Evolutionary conservation across 768 basidiomycete genomes (phyloP).

Genomic region (Saitozyma sp.): DNA sequence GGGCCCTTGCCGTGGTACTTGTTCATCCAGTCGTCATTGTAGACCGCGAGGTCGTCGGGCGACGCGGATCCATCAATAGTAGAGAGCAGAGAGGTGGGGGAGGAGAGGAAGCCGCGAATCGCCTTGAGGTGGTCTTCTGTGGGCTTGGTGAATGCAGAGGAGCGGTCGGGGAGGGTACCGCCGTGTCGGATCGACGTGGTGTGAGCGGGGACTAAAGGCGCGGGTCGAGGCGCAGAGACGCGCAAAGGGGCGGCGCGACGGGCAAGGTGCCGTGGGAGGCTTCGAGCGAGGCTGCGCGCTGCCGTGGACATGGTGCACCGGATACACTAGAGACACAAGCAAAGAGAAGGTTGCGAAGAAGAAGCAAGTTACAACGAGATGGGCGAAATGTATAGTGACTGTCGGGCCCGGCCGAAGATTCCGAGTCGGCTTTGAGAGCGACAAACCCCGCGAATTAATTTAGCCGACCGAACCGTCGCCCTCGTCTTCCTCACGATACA

Average conservation of each 20-base stretch:
- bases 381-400: background rate
- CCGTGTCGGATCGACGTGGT: constrained; percentile 8
- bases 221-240: background rate
- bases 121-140: constrained; percentile 46
- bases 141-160: constrained; percentile 34
- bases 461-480: background rate
- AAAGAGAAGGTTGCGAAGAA: background rate
- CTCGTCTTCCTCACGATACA: too few relatives aligned
- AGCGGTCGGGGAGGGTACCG: constrained; percentile 40
- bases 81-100: constrained; percentile 45
- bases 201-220: background rate
- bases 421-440: background rate
- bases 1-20: constrained; percentile 83
- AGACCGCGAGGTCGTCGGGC: constrained; percentile 65
- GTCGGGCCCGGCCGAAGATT: background rate
- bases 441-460: background rate
- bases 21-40: constrained; percentile 94
- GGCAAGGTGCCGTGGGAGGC: background rate
- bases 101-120: constrained; percentile 49
- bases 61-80: constrained; percentile 49
- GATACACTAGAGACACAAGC: background rate
- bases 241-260: background rate
- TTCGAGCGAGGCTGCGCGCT: background rate
- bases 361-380: background rate
- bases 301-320: background rate